Base-by-base conservation (phyloP, 148 eudicot genomes). In the Nepenthes mirabilis region DNA sequence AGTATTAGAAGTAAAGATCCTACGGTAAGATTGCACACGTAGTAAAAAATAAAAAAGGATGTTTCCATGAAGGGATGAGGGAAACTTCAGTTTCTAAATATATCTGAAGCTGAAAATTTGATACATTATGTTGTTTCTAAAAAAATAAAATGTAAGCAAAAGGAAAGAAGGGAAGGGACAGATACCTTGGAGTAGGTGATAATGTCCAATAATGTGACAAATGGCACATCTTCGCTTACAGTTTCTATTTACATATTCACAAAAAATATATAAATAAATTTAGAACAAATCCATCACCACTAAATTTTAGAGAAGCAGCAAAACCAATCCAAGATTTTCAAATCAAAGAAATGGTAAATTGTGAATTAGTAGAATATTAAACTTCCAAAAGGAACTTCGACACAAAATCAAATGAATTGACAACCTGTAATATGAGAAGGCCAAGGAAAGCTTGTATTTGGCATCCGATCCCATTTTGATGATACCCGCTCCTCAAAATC, bases 361-460 rank as follows among this genome's bases (percentile, higher is more conserved):
- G 5, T 36, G 36, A 37, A 43, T 11, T 14, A 47, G 34, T 59
- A 34, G 32, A n/a, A 40, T 55, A 34, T 34, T 34, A 47, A 45
- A 37, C 8, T 32, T 32, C 63, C 13, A 32, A 54, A 47, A 49
- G 43, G 33, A 32, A 62, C 48, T n/a, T 5, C 34, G 12, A 58
- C 40, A 45, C 2, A 12, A 49, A n/a, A 49, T n/a, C 52, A 49
- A 11, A 49, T 5, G 12, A 55, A 43, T 32, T 40, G 13, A 36
- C 55, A 57, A 88, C 96, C 98, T 80, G 96, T 80, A 52, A 88
- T 58, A 56, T 54, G 66, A 65, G 80, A 76, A 58, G 85, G 80
- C 85, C 88, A 79, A 33, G 96, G 95, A 71, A 86, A 82, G 66
- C 98, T 66, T 2, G 80, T 14, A 36, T 64, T 77, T n/a, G 98